Evolutionary conservation across 768 basidiomycete genomes (phyloP).

Genomic region (Strobilomyces echinocephalus): DNA sequence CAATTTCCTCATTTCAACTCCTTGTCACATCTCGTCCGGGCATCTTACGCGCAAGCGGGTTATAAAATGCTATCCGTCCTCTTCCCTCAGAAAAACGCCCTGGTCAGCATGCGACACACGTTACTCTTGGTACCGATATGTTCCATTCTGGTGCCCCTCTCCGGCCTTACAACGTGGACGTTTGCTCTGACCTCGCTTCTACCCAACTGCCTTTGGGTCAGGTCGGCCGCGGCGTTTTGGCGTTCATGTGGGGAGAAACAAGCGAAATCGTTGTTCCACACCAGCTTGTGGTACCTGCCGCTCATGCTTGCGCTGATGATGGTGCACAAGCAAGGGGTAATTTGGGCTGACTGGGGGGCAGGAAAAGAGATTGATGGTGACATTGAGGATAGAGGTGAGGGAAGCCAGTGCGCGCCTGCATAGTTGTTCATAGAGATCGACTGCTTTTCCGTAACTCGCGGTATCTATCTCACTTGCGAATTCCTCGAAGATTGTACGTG

Average conservation of each 20-base stretch:
- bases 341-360: conserved; percentile 59
- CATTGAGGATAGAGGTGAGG: neutral
- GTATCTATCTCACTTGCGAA: neutral
- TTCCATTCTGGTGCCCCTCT: conserved; percentile 75
- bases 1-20: conserved; percentile 99
- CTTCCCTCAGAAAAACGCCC: conserved; percentile 71
- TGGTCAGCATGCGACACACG: conserved; percentile 82
- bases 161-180: conserved; percentile 88
- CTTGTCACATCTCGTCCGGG: conserved; percentile 81
- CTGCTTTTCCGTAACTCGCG: neutral
- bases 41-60: conserved; percentile 87
- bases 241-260: conserved; percentile 64
- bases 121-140: conserved; percentile 73
- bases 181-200: conserved; percentile 75
- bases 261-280: conserved; percentile 73
- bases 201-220: conserved; percentile 68
- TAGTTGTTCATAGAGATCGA: neutral
- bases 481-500: neutral
- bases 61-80: conserved; percentile 90
- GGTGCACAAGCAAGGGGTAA: conserved; percentile 84
- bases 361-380: neutral
- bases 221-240: conserved; percentile 76
- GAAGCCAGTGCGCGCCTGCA: neutral
- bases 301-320: conserved; percentile 89
- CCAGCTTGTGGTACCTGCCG: conserved; percentile 87